phyloP scores from a whole-genome alignment of 1,284 basidiomycete species.

The Ustilago curta region DNA sequence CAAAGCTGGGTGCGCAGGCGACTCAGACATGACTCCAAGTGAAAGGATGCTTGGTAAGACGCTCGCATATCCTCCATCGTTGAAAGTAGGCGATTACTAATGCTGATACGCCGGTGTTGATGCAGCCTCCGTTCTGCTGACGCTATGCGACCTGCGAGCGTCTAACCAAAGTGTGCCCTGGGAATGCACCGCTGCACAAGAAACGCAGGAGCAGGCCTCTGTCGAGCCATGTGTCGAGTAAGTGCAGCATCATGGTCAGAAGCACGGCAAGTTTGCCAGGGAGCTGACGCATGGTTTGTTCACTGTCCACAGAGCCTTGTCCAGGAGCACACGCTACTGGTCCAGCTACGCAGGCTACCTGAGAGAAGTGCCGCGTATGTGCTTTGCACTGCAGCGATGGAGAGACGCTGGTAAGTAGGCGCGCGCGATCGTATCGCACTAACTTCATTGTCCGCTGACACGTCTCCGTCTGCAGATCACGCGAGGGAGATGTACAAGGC shows the following conservation, averaged over 20 bases:
- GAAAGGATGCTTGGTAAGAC: constrained; percentile 33
- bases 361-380: constrained; percentile 44
- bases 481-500: constrained; percentile 29
- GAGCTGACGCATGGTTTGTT: not conserved
- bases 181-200: constrained; percentile 18
- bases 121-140: constrained; percentile 30
- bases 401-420: constrained; percentile 31
- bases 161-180: constrained; percentile 34
- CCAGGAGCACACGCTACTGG: constrained; percentile 43
- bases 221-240: constrained; percentile 30
- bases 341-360: constrained; percentile 50
- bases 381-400: constrained; percentile 41
- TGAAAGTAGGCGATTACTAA: not conserved
- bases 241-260: not conserved
- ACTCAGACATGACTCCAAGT: constrained; percentile 17
- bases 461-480: constrained; percentile 6
- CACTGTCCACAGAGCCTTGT: constrained; percentile 22
- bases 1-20: constrained; percentile 14
- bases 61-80: too few relatives aligned
- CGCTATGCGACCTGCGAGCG: constrained; percentile 32
- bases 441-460: not conserved
- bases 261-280: not conserved
- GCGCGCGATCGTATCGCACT: not conserved
- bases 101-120: not conserved
- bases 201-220: not conserved